A percentile compares a stretch with the other conserved stretches of the same genome.
These are phyloP conservation scores for Penicillium paxilli DNA, from an alignment of 495 filamentous ascomycete genomes.

Conservation along the genomic window DNA sequence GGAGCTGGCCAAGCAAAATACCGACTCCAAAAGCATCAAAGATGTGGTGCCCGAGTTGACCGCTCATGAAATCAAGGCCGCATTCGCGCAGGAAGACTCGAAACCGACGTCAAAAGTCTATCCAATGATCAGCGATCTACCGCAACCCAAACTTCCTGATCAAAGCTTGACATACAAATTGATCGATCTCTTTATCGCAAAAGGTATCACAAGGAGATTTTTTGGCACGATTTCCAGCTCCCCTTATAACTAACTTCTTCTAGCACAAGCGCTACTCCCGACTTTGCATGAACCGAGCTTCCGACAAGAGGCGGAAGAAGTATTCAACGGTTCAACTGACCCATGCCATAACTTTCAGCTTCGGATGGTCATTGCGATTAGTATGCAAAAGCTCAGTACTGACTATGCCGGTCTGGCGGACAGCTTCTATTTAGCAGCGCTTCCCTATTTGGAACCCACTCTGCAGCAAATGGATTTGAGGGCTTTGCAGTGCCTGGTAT, in stretches of 20 bases:
- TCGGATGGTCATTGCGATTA: constrained; percentile 87
- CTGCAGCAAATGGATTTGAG: constrained; percentile 78
- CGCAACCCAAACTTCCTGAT: constrained; percentile 68
- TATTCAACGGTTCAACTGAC: constrained; percentile 73
- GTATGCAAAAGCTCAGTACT: constrained; percentile 81
- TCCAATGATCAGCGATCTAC: constrained; percentile 73
- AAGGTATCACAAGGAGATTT: constrained; percentile 56
- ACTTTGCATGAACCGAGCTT: constrained; percentile 82
- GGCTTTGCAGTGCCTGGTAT: constrained; percentile 83
- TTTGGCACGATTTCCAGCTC: not conserved
- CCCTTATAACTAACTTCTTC: constrained; percentile 1
- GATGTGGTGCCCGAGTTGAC: constrained; percentile 78
- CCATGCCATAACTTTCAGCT: constrained; percentile 82
- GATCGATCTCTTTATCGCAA: constrained; percentile 76
- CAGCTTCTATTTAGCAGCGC: constrained; percentile 85
- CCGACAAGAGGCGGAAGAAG: constrained; percentile 70
- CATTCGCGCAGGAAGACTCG: constrained; percentile 54
- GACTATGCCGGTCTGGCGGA: constrained; percentile 85
- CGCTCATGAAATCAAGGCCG: constrained; percentile 57
- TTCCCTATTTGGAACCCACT: constrained; percentile 75
- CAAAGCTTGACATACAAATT: constrained; percentile 67
- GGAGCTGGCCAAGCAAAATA: constrained; percentile 89
- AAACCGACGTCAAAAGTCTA: constrained; percentile 70
- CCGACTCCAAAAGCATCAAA: constrained; percentile 78
- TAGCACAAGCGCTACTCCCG: constrained; percentile 84